Evolutionary conservation across 257 asterid species (phyloP).

Genomic region (Ilex asprella): DNA sequence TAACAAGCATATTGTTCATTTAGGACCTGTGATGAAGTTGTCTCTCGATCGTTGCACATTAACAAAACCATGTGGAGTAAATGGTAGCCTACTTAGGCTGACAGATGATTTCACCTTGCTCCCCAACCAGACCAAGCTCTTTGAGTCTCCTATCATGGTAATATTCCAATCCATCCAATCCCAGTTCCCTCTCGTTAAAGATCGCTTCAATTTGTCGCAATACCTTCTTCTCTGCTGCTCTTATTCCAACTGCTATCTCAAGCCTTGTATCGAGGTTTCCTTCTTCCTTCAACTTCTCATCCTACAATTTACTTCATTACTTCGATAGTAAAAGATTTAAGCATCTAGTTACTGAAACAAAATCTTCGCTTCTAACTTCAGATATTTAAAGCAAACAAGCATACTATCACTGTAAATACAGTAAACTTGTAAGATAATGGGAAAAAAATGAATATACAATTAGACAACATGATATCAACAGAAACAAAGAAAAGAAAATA

Average conservation of each 20-base stretch:
- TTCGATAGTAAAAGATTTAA: too few species aligned
- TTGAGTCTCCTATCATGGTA: slow-evolving; percentile 87
- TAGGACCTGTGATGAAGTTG: not conserved
- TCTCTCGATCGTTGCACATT: not conserved
- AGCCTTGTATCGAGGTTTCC: slow-evolving; percentile 61
- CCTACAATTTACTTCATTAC: slow-evolving; percentile 35
- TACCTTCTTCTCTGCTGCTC: slow-evolving; percentile 87
- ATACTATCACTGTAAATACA: too few species aligned
- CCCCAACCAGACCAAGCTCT: slow-evolving; percentile 89
- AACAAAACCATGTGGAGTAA: too few species aligned
- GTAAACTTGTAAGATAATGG: too few species aligned
- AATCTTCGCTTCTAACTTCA: too few species aligned
- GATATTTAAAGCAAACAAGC: not conserved
- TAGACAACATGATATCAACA: too few species aligned
- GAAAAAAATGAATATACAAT: too few species aligned
- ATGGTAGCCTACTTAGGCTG: slow-evolving; percentile 49
- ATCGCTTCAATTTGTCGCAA: slow-evolving; percentile 61
- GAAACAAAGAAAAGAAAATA: too few species aligned
- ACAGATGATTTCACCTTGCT: slow-evolving; percentile 96
- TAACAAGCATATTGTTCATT: not conserved
- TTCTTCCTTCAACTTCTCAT: slow-evolving; percentile 60
- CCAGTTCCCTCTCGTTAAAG: slow-evolving; percentile 61
- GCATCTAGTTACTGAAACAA: not conserved
- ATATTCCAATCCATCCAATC: slow-evolving; percentile 70
- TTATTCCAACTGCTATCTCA: slow-evolving; percentile 61